Conservation (phyloP, 2,329 filamentous ascomycete genomes). For the Colletotrichum sidae region DNA sequence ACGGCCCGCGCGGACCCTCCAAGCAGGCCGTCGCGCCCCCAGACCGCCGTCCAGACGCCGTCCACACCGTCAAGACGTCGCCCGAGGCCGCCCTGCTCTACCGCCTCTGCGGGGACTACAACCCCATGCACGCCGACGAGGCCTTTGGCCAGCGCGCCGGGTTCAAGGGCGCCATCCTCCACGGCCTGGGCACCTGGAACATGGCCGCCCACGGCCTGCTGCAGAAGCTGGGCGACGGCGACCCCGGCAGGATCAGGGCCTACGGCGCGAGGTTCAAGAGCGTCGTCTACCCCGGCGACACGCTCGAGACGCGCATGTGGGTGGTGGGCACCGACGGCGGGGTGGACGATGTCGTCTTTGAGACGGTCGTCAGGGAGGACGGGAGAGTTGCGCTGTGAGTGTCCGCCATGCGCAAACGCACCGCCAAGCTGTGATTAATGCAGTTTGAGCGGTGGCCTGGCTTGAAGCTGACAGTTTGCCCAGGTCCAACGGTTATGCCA, state of each 20-base stretch:
- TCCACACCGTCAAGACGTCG: constrained; percentile 51
- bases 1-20: constrained; percentile 53
- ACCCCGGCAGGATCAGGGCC: constrained; percentile 53
- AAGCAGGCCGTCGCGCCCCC: constrained; percentile 47
- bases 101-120: constrained; percentile 60
- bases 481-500: constrained; percentile 48
- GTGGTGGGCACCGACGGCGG: constrained; percentile 46
- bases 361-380: constrained; percentile 53
- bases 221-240: constrained; percentile 51
- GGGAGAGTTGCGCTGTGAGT: constrained; percentile 50
- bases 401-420: not conserved
- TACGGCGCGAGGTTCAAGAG: constrained; percentile 59
- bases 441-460: constrained; percentile 32
- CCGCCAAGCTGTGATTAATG: constrained; percentile 30
- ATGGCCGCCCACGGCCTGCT: constrained; percentile 57
- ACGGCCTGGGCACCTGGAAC: constrained; percentile 61
- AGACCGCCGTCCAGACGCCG: constrained; percentile 50
- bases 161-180: constrained; percentile 58
- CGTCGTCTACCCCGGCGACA: constrained; percentile 60
- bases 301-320: constrained; percentile 57
- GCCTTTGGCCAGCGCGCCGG: constrained; percentile 54
- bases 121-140: constrained; percentile 59
- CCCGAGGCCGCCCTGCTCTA: constrained; percentile 55
- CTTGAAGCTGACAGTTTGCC: constrained; percentile 31
- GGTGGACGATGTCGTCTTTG: constrained; percentile 51